phyloP scores from a whole-genome alignment of 169 alveolate genomes.

The Eimeria falciformis region DNA sequence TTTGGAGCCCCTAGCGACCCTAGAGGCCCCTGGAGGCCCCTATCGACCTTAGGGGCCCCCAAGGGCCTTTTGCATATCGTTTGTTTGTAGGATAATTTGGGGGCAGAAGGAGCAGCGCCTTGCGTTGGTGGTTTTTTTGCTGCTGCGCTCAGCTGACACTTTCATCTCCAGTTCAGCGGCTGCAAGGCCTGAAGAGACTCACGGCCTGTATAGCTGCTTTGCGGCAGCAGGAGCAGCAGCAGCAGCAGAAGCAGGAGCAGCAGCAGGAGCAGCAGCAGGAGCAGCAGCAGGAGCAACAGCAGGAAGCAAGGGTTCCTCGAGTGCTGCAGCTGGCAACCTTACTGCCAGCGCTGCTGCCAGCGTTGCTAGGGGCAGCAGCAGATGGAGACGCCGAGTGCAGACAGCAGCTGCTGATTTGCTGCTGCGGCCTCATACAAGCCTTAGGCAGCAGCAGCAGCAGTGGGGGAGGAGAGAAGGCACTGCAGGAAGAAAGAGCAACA shows the following conservation, averaged over 20 bases:
- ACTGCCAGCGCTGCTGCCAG: neutral
- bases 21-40: no score
- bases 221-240: conserved; percentile 1
- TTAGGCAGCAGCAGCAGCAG: conserved; percentile 1
- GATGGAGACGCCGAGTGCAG: neutral
- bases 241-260: conserved; percentile 12
- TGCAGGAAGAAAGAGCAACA: neutral
- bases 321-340: neutral
- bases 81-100: no score
- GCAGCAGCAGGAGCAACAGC: conserved; percentile 15
- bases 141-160: neutral
- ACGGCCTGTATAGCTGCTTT: neutral
- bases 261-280: conserved; percentile 8
- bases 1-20: neutral
- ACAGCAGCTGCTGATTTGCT: conserved; percentile 2
- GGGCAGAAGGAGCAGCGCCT: no score
- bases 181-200: neutral
- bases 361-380: conserved; percentile 8
- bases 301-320: neutral
- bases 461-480: neutral
- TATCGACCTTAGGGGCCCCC: no score
- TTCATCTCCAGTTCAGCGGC: conserved; percentile 20
- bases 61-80: no score
- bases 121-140: neutral
- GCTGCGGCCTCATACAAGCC: neutral